phyloP scores from a whole-genome alignment of 1,139 yeast genomes.

The Taphrina flavorubra region DNA sequence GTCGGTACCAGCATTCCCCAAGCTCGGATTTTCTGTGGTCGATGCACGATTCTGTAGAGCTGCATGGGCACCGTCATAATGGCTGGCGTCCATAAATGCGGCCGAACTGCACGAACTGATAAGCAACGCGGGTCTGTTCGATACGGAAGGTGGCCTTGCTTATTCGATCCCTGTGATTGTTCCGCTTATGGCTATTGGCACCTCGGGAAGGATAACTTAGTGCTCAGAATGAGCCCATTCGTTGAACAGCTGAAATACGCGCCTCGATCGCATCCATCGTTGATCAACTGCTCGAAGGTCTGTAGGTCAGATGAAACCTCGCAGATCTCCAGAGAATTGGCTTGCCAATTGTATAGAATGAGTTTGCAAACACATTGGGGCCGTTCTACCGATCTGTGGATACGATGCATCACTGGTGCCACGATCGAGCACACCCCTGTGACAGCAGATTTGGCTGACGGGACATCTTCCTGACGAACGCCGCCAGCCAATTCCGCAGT shows the following conservation, averaged over 20 bases:
- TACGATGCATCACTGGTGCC: constrained; percentile 18
- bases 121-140: no score
- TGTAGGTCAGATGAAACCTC: not conserved
- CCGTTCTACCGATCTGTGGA: constrained; percentile 10
- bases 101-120: not conserved
- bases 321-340: not conserved
- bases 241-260: not conserved
- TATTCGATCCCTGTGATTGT: no score
- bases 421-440: constrained; percentile 8
- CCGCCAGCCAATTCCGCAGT: not conserved
- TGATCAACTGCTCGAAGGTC: not conserved
- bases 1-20: not conserved
- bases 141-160: no score
- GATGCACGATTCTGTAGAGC: not conserved
- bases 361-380: constrained; percentile 4
- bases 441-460: constrained; percentile 7
- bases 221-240: not conserved
- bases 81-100: not conserved
- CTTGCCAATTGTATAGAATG: not conserved
- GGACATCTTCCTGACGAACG: constrained; percentile 3
- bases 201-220: not conserved
- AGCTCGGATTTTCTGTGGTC: not conserved
- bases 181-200: not conserved
- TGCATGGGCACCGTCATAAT: not conserved
- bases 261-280: not conserved